These are phyloP conservation scores for Dictyostelium purpureum DNA, from an alignment of 78 protist species.

Conservation along the genomic window DNA sequence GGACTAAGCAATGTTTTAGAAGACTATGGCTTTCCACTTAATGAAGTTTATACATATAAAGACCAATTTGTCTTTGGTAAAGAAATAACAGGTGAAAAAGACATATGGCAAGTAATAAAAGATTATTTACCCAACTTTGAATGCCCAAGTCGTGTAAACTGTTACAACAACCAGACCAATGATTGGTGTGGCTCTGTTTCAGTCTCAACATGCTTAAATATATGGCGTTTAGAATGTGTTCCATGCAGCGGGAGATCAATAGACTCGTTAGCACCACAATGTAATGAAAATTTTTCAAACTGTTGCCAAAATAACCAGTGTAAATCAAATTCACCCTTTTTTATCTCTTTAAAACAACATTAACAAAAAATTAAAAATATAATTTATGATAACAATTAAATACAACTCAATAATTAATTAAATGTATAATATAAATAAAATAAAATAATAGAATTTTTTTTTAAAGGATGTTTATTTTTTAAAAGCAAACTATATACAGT, in stretches of 20 bases:
- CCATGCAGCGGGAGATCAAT: slow-evolving; percentile 53
- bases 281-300: background rate
- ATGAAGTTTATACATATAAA: slow-evolving; percentile 1
- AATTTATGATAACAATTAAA: no score
- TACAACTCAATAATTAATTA: no score
- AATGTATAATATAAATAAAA: no score
- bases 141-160: slow-evolving; percentile 35
- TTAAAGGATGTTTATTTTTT: no score
- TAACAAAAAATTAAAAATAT: no score
- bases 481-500: no score
- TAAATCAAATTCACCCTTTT: slow-evolving; percentile 17
- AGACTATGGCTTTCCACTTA: slow-evolving; percentile 68
- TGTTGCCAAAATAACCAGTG: slow-evolving; percentile 45
- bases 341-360: background rate
- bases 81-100: slow-evolving; percentile 11
- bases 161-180: background rate
- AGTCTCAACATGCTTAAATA: slow-evolving; percentile 54
- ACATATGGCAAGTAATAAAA: slow-evolving; percentile 20
- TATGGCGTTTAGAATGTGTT: slow-evolving; percentile 36
- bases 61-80: background rate
- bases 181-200: slow-evolving; percentile 43
- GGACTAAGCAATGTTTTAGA: slow-evolving; percentile 42
- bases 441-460: no score
- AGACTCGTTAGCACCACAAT: background rate
- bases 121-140: slow-evolving; percentile 49